phyloP scores from a whole-genome alignment of 2,329 filamentous ascomycete species.

The Beauveria asiatica region DNA sequence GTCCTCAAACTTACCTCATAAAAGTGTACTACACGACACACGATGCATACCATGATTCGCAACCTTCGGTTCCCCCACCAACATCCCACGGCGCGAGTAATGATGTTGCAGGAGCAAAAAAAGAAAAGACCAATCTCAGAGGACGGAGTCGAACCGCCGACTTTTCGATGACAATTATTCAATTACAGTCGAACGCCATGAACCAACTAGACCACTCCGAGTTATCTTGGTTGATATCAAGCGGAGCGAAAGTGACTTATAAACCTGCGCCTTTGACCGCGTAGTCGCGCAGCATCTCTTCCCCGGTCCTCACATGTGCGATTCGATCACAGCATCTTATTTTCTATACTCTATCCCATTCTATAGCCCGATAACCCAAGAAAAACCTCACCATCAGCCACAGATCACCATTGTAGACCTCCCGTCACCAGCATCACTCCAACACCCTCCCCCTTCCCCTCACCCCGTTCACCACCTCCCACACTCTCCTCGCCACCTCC shows the following conservation, averaged over 20 bases:
- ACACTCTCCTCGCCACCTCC: conserved; percentile 48
- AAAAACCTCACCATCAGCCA: background rate
- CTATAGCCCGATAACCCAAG: too few species aligned
- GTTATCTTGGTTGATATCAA: conserved; percentile 1
- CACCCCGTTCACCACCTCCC: conserved; percentile 42
- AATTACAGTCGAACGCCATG: conserved; percentile 21
- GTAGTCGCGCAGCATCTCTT: background rate
- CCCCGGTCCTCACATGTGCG: background rate
- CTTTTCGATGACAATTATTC: conserved; percentile 17
- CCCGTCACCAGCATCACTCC: conserved; percentile 9
- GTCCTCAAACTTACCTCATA: too few species aligned
- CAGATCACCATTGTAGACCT: background rate
- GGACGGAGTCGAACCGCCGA: conserved; percentile 22
- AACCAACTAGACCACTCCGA: conserved; percentile 22
- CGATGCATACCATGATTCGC: background rate
- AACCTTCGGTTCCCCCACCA: background rate
- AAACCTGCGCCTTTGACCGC: background rate
- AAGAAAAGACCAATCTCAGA: conserved; percentile 13
- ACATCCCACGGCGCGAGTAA: background rate
- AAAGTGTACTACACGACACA: background rate
- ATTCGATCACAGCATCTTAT: background rate
- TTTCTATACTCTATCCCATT: background rate
- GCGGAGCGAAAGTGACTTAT: background rate
- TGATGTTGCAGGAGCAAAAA: background rate
- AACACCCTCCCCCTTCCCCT: conserved; percentile 38